Base-by-base conservation (phyloP, 108 stramenopile genomes). In the Nitzschia putrida region DNA sequence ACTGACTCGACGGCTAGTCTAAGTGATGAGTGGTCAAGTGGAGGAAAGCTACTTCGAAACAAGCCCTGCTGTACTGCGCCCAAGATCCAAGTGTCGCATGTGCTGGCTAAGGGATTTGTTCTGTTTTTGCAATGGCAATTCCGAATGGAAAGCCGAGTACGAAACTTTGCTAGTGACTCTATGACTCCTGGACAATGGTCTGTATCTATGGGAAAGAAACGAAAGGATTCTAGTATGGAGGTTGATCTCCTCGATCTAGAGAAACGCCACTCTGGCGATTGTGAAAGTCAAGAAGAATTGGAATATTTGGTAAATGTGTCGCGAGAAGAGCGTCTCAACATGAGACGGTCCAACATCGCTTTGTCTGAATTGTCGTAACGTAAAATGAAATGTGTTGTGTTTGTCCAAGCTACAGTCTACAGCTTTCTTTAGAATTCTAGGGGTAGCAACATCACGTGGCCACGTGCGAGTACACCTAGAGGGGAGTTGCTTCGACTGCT, bases 131-230 rank as follows among this genome's bases (percentile, higher is more conserved):
- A 56, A 21, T 64, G 63, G 23, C 66, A 71, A 39, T 71, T 69
- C 59, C 70, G 64, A 20, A 75, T 76, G 57, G 80, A 81, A 56
- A 58, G 71, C 34, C 59, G 59, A 51, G 58, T 76, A 14, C 80
- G 80, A 7, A 72, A 81, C n/a, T 20, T 58, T 16, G 53, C 58
- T 18, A 44, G 53, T 44, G 20, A 52, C 10, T 20, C 37, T 8
- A 22, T 64, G 18, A 57, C 73, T 45, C 11, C 57, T 22, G 57
- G 57, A 3, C 57, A 47, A 14, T 56, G 64, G 63, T 45, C 26
- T 12, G 13, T 11, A 14, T 14, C 18, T 23, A 41, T 58, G 9
- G 53, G 40, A 4, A 63, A 64, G 49, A 73, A 68, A 44, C 57
- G 73, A 26, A 74, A 74, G 49, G 29, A 58, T 44, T 74, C 66